Evolutionary conservation across 2,329 filamentous ascomycete genomes (phyloP), one percentile per base, ranked within the genome.

Genomic region (Epichloe brachyelytri): DNA sequence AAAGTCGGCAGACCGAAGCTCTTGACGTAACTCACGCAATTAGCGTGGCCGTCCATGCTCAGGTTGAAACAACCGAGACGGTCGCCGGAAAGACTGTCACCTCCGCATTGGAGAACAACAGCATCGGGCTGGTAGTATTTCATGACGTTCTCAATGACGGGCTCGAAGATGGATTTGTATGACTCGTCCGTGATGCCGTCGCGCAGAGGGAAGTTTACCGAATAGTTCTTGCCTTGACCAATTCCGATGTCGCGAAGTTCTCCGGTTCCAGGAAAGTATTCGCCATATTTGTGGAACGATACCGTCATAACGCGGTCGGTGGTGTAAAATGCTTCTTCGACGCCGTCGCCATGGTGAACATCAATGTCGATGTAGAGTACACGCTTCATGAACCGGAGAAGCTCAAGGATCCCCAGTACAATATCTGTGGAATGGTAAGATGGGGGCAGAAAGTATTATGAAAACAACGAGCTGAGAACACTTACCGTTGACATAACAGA

Each of bases 361-460:
- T 95, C 89, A 55, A 95, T 95, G 62, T 95, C 89, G 66, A 98
- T 88, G 71, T 98, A 98, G 46, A 98, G 80, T n/a, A 98, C 91
- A 51, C 93, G 86, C 62, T 93, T 86, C 64, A 95, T 88, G 67
- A 89, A 84, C 50, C 88, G 87, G 8, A 98, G 77, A 3, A 98
- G 79, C 63, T 97, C 88, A 48, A 97, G 83, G 58, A 96, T 95
- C 34, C 88, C 89, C 39, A 98, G 83, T 36, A 98, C 93, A 56
- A 98, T 97, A 68, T 98, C 80, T 96, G 71, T 11, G 33, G 15
- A n/a, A 8, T 11, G 20, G 40, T 20, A 37, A 51, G 46, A 40
- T 20, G 46, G 4, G 33, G 40, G 59, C 52, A 55, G 53, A 1
- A 7, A 43, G 12, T 5, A 22, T 11, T n/a, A 36, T 41, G 20